A percentile compares a stretch with the other conserved stretches of the same genome.
These are phyloP conservation scores for Solanum hybrid DNA, from an alignment of 305 asterid genomes.

Conservation along the genomic window DNA sequence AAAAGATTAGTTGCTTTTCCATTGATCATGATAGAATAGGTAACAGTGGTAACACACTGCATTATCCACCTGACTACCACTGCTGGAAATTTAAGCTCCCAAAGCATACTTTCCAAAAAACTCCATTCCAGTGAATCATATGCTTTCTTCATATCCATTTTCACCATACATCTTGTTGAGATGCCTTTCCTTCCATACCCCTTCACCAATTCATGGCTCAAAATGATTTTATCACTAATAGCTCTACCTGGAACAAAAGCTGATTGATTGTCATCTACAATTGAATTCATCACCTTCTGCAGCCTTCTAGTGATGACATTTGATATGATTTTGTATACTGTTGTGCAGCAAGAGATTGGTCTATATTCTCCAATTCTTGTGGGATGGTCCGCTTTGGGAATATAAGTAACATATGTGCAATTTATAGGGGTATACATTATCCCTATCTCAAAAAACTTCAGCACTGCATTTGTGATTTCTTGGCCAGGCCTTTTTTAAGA, in stretches of 20 bases:
- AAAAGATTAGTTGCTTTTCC: background rate
- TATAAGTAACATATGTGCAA: background rate
- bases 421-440: background rate
- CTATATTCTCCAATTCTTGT: background rate
- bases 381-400: background rate
- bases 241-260: background rate
- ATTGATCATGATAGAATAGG: background rate
- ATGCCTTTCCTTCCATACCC: background rate
- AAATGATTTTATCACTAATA: background rate
- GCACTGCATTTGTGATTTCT: background rate
- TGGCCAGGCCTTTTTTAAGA: background rate
- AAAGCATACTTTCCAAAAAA: too few relatives aligned
- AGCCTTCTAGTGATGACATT: background rate
- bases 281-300: background rate
- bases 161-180: background rate
- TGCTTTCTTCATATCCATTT: background rate
- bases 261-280: background rate
- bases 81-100: background rate
- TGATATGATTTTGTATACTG: background rate
- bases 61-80: background rate
- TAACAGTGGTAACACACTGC: background rate
- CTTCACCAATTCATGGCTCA: background rate
- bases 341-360: background rate
- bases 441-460: background rate
- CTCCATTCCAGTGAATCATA: background rate